Percentiles rank a stretch among this genome's conserved stretches.
Conservation (phyloP, 257 asterid genomes). For the Linaria vulgaris region DNA sequence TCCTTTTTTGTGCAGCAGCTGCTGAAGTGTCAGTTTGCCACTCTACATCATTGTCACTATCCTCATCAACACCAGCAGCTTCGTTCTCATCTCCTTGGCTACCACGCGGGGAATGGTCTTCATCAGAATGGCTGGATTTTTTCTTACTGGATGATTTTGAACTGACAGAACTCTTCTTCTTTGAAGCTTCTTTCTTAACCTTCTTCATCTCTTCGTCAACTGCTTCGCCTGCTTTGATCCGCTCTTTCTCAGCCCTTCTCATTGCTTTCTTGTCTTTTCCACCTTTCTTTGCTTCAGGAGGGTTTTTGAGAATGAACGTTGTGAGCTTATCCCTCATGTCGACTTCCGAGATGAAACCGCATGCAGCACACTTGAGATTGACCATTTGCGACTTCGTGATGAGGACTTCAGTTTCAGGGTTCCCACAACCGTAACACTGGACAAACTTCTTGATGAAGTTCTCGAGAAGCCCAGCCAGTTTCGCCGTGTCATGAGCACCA, state of each 20-base stretch:
- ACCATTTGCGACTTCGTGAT: conserved; percentile 71
- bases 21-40: conserved; percentile 88
- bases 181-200: conserved; percentile 55
- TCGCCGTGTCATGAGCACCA: conserved; percentile 76
- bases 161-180: conserved; percentile 43
- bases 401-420: conserved; percentile 75
- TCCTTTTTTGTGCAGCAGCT: conserved; percentile 69
- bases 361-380: conserved; percentile 76
- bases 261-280: conserved; percentile 69
- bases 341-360: conserved; percentile 74
- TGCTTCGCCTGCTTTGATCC: conserved; percentile 74
- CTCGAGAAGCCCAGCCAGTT: conserved; percentile 79
- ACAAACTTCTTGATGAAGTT: conserved; percentile 76
- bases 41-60: conserved; percentile 61
- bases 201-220: conserved; percentile 77
- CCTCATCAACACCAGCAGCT: conserved; percentile 19
- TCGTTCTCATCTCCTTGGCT: conserved; percentile 58
- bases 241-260: conserved; percentile 85
- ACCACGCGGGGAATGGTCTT: conserved; percentile 59
- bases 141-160: conserved; percentile 49
- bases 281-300: conserved; percentile 68
- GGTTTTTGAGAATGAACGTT: conserved; percentile 75
- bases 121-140: conserved; percentile 51
- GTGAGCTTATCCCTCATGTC: conserved; percentile 92
- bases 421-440: conserved; percentile 79